These are phyloP conservation scores for Yamadazyma diddensiae DNA, from an alignment of 1,139 yeast species.

Conservation along the genomic window DNA sequence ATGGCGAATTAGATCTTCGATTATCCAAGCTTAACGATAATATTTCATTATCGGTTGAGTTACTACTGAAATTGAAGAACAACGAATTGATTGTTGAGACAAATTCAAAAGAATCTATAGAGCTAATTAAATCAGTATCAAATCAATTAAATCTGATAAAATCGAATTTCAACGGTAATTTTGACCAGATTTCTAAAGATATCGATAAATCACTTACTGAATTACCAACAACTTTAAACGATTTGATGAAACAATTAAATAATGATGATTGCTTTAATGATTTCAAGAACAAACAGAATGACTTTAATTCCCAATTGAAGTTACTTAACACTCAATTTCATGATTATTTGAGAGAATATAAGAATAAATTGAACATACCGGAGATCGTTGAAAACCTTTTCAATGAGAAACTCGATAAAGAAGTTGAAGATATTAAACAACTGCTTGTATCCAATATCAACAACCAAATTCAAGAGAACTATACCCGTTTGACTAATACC, in stretches of 20 bases:
- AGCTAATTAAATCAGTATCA: conserved; percentile 7
- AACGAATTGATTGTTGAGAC: conserved; percentile 3
- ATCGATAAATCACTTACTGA: conserved; percentile 11
- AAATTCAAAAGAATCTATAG: conserved; percentile 5
- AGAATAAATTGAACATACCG: conserved; percentile 9
- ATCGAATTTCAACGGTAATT: conserved; percentile 10
- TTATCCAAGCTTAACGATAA: conserved; percentile 7
- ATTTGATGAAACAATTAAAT: conserved; percentile 12
- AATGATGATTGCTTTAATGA: conserved; percentile 12
- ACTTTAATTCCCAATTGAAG: conserved; percentile 12
- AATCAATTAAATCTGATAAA: conserved; percentile 11
- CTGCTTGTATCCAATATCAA: conserved; percentile 5
- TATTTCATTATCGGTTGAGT: conserved; percentile 6
- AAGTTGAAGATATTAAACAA: conserved; percentile 7
- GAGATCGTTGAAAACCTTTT: conserved; percentile 10
- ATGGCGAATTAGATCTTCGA: conserved; percentile 4
- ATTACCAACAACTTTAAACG: conserved; percentile 12
- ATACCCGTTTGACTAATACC: conserved; percentile 3
- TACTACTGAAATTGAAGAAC: conserved; percentile 4
- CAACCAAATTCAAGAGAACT: conserved; percentile 6
- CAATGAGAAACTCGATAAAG: conserved; percentile 7
- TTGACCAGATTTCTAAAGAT: conserved; percentile 8
- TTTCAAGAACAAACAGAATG: conserved; percentile 12
- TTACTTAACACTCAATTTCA: conserved; percentile 16
- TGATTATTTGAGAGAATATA: conserved; percentile 15